These are phyloP conservation scores for Penicillium sp. DNA, from an alignment of 2,329 filamentous ascomycete species.

Conservation along the genomic window DNA sequence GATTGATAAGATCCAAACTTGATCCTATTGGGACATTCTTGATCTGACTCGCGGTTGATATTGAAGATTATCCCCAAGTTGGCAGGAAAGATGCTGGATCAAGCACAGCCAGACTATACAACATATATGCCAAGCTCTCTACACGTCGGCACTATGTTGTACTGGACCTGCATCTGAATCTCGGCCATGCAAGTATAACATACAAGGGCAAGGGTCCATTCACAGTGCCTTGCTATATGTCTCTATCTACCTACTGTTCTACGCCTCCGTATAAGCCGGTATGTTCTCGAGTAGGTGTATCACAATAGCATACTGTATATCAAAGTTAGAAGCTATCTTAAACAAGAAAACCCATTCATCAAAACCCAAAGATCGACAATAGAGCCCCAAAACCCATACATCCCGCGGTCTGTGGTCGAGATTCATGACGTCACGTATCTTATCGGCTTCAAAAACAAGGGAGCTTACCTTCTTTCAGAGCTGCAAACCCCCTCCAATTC, in stretches of 20 bases:
- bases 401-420: neutral
- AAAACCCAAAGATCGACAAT: neutral
- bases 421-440: slow-evolving; percentile 21
- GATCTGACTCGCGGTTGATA: neutral
- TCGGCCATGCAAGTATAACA: neutral
- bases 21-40: neutral
- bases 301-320: neutral
- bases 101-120: too few relatives aligned
- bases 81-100: neutral
- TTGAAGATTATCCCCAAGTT: neutral
- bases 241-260: neutral
- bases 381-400: neutral
- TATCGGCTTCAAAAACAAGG: slow-evolving; percentile 5
- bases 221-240: neutral
- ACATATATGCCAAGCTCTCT: neutral
- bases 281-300: too few relatives aligned
- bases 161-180: too few relatives aligned
- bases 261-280: too few relatives aligned
- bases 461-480: neutral
- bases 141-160: neutral
- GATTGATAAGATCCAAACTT: neutral
- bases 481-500: neutral
- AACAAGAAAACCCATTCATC: neutral
- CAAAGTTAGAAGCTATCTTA: neutral
- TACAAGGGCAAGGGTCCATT: neutral